phyloP scores from a whole-genome alignment of 495 filamentous ascomycete genomes.

The Choiromyces venosus region DNA sequence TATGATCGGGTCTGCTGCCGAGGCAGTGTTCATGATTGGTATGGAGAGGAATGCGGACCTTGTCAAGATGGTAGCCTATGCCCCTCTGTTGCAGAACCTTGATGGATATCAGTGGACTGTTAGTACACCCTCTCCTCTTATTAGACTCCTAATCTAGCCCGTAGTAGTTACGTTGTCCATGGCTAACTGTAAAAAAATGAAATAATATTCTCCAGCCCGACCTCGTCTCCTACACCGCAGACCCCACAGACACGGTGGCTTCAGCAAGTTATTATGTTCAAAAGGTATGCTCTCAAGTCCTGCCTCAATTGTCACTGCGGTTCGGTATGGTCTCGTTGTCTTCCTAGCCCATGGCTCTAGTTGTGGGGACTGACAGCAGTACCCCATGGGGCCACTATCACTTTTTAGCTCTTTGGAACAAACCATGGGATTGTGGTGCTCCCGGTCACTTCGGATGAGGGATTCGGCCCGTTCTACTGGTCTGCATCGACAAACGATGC shows the following conservation, averaged over 20 bases:
- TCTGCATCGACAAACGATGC: constrained; percentile 43
- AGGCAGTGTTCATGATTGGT: constrained; percentile 12
- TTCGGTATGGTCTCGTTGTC: no score
- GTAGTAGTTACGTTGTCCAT: no score
- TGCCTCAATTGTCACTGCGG: no score
- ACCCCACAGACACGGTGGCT: constrained; percentile 45
- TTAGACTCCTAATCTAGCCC: no score
- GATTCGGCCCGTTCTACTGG: constrained; percentile 49
- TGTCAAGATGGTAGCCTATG: constrained; percentile 41
- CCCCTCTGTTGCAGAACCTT: constrained; percentile 50
- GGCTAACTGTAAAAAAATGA: neutral
- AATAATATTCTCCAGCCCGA: constrained; percentile 38
- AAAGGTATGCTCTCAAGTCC: constrained; percentile 39
- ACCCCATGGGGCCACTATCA: no score
- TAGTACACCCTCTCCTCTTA: neutral
- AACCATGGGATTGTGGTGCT: constrained; percentile 48
- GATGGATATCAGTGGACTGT: constrained; percentile 49
- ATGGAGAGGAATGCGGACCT: constrained; percentile 43
- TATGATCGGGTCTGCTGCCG: constrained; percentile 4
- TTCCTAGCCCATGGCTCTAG: no score
- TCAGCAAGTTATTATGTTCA: constrained; percentile 48
- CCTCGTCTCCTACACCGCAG: constrained; percentile 48
- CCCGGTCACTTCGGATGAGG: constrained; percentile 43
- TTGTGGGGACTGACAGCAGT: no score
- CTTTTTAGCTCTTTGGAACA: constrained; percentile 45